Evolutionary conservation across 768 basidiomycete genomes (phyloP), one percentile per base, ranked within the genome.

Genomic region (Termitomyces sp.): DNA sequence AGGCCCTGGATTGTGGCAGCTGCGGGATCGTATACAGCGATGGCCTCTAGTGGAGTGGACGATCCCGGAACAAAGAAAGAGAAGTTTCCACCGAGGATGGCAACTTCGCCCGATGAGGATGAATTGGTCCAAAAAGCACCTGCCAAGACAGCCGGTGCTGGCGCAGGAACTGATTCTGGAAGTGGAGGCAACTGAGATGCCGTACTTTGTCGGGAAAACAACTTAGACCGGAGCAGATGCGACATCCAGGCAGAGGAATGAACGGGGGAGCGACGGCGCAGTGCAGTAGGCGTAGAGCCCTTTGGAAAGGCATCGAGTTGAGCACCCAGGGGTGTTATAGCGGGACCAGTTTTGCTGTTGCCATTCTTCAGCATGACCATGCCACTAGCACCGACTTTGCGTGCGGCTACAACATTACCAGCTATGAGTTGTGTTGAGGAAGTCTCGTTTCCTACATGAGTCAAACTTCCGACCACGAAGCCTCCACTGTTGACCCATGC

Each of bases 71-170:
- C 60, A 6, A 75, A 57, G 66, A 85, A 85, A 0, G 88, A 81
- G 68, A 98, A 99, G 68, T 94, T 94, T 37, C 96, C 96, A 33
- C 94, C 96, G 48, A 98, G 75, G 59, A 98, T 82, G 43, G 84
- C 83, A 19, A 92, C 70, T 55, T 90, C 83, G 45, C 65, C 67
- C 5, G 80, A 77, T 3, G 83, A 83, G 1, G 86, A 80, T 38
- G 76, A 76, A 66, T 98, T 97, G 7, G 83, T 88, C 91, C 92
- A 98, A 75, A 94, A 98, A 2, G 82, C 81, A 33, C 92, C 96
- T 0, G 91, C 81, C 54, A 97, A 76, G 58, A 98, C 83, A 17
- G 91, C 85, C 0, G 94, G 92, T 1, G 92, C 89, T 1, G 80
- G 73, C 1, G 84, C 77, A 10, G 83, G 70, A 30, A 82, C 75